Conservation (phyloP, 805 yeast species). For the Yarrowia phangngaensis region DNA sequence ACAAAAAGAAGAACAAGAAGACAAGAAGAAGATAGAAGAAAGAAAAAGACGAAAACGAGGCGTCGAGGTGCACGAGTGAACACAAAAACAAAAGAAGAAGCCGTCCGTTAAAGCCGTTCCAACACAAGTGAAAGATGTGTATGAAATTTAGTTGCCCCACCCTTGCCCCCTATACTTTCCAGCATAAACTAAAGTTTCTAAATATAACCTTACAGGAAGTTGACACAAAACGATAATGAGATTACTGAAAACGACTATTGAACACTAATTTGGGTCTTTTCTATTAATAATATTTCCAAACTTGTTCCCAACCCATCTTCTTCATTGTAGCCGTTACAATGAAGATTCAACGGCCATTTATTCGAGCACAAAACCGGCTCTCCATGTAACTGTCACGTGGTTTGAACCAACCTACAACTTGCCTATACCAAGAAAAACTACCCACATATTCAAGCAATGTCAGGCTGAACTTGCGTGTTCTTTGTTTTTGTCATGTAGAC, state of each 20-base stretch:
- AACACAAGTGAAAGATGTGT: constrained; percentile 5
- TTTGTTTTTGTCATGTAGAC: no score
- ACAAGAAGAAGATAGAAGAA: constrained; percentile 7
- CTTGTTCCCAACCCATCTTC: no score
- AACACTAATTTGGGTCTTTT: no score
- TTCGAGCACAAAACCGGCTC: no score
- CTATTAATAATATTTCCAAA: no score
- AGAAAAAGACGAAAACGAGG: constrained; percentile 5
- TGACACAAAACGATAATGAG: constrained; percentile 13
- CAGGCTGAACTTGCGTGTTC: no score
- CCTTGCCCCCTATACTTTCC: constrained; percentile 23
- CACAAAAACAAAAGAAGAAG: constrained; percentile 2
- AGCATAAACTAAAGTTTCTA: constrained; percentile 21
- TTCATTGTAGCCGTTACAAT: no score
- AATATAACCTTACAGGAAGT: constrained; percentile 10
- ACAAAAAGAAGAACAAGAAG: not conserved
- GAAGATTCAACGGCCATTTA: no score
- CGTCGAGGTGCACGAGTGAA: constrained; percentile 1
- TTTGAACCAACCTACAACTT: no score
- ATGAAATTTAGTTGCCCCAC: constrained; percentile 18
- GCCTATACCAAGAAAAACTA: no score
- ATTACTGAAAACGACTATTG: not conserved
- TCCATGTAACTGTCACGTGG: no score
- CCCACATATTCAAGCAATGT: no score
- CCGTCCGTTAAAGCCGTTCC: constrained; percentile 6